Evolutionary conservation across 208 protist genomes (phyloP).

Genomic region (Balamuthia mandrillaris): DNA sequence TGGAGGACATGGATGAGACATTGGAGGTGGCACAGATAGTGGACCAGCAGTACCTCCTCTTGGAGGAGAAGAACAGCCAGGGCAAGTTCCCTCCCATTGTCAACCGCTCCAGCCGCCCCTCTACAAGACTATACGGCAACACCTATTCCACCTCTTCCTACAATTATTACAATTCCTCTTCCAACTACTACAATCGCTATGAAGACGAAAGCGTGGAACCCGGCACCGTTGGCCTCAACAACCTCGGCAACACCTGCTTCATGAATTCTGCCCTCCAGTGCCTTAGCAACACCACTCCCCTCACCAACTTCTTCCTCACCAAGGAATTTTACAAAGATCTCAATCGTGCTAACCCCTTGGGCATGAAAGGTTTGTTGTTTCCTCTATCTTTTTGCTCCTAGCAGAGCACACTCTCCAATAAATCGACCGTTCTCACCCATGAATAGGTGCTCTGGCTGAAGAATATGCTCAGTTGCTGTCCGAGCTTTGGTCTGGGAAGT

Average conservation of each 20-base stretch:
- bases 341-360: slow-evolving; percentile 61
- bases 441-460: slow-evolving; percentile 63
- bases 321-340: slow-evolving; percentile 37
- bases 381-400: neutral
- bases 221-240: slow-evolving; percentile 73
- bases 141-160: neutral
- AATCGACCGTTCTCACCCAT: slow-evolving; percentile 25
- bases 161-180: neutral
- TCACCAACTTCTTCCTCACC: slow-evolving; percentile 67
- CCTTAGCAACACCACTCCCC: slow-evolving; percentile 69
- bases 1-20: neutral
- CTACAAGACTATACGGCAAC: neutral
- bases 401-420: neutral
- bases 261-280: slow-evolving; percentile 94
- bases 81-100: slow-evolving; percentile 21
- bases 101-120: neutral
- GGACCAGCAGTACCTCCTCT: slow-evolving; percentile 1
- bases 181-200: neutral
- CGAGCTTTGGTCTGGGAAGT: slow-evolving; percentile 71
- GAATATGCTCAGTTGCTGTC: slow-evolving; percentile 78
- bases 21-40: slow-evolving; percentile 7
- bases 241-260: slow-evolving; percentile 93
- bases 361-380: slow-evolving; percentile 41
- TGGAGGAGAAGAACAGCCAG: slow-evolving; percentile 20
- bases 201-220: slow-evolving; percentile 2